Evolutionary conservation across 768 basidiomycete genomes (phyloP), one percentile per base, ranked within the genome.

Genomic region (Xerocomellus amylosporus): DNA sequence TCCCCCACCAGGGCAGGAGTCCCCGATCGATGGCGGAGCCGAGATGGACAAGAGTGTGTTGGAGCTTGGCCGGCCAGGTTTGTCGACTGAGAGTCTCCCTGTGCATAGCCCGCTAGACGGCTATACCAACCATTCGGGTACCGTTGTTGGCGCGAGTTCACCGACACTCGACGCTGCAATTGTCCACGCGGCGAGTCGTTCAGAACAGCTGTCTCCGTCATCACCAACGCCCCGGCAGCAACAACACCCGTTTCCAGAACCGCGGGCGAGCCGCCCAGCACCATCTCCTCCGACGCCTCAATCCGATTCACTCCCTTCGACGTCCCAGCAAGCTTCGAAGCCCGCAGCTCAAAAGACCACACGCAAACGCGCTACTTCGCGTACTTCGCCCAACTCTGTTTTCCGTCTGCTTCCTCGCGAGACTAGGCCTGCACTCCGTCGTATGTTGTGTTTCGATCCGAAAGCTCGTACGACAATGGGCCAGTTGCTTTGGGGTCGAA

Each of bases 331-430:
- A 9, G 13, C 75, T 77, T 15, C 73, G 74, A 56, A 73, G 74
- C 24, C 78, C 77, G 57, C 50, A 78, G 75, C 61, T 48, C 83
- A 81, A 22, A 81, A 81, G 51, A 40, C 33, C 6, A 22, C 53
- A 4, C 69, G 68, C 26, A 56, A 60, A 42, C 70, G 69, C 13
- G 20, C 61, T 0, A 37, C 38, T 6, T 72, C 71, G 13, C 30
- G 42, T 24, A 66, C 70, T 4, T 71, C 71, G 3, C 70, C 69
- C 26, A 96, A 98, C 69, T 94, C 93, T 8, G 97, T 99, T 65
- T 98, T 99, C 79, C 85, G 96, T 19, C 79, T 98, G 10, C 80
- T 99, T 22, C 97, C 97, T 2, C 87, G 97, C 50, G 96, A 99
- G 74, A 85, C 93, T 14, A 83, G 97, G 38, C 80, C 87, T 8